Percentiles rank a stretch among this genome's conserved stretches.
Conservation (phyloP, 768 basidiomycete species). For the Mycena crocata region DNA sequence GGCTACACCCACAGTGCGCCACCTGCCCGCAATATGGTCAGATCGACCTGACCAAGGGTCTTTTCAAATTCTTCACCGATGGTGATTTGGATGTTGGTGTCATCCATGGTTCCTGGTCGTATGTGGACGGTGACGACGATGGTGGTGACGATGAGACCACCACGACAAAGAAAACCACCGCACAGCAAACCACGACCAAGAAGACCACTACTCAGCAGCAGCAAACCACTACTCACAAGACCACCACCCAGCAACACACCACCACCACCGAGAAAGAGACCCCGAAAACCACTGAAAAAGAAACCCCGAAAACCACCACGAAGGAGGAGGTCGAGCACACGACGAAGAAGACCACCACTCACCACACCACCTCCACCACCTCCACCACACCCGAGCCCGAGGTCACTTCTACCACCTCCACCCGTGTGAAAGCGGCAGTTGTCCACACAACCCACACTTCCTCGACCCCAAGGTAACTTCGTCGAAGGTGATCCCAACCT, state of each 20-base stretch:
- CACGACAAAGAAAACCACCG: background rate
- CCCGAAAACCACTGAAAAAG: no score
- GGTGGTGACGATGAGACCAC: background rate
- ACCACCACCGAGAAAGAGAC: background rate
- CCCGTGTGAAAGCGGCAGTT: background rate
- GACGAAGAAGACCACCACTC: no score
- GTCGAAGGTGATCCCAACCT: background rate
- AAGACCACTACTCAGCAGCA: no score
- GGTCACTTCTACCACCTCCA: background rate
- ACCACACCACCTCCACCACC: background rate
- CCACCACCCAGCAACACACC: no score
- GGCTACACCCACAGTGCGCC: no score
- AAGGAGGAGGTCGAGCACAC: no score
- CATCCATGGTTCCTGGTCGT: conserved; percentile 27
- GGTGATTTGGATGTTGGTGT: conserved; percentile 18
- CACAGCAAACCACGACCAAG: background rate
- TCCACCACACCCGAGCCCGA: background rate
- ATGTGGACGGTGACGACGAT: conserved; percentile 7
- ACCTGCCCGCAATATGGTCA: conserved; percentile 17
- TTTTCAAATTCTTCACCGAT: conserved; percentile 27
- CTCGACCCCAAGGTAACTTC: background rate
- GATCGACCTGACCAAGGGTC: conserved; percentile 30
- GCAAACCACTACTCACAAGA: no score
- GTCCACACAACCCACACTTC: background rate
- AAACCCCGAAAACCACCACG: no score